Evolutionary conservation across 192 early-diverging fungal genomes (phyloP).

Genomic region (Coemansia sp.): DNA sequence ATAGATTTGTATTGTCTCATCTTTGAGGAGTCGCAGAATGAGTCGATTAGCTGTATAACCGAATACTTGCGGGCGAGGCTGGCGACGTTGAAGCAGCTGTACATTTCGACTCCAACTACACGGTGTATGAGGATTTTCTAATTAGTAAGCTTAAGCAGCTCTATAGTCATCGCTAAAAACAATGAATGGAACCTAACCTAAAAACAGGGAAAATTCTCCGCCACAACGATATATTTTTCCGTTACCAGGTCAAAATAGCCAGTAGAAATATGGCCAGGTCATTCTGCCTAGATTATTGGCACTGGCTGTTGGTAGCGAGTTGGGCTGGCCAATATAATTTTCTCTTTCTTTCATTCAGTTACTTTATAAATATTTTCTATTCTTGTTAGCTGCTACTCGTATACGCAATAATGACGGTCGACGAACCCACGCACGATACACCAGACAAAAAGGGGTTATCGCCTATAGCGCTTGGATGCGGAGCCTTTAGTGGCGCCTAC

Average conservation of each 20-base stretch:
- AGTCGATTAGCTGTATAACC: not conserved
- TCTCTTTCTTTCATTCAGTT: not conserved
- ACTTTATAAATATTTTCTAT: not conserved
- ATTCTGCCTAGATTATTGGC: not conserved
- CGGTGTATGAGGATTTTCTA: not conserved
- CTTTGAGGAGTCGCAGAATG: not conserved
- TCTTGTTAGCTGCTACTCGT: not conserved
- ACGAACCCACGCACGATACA: not conserved
- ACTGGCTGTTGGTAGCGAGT: not conserved
- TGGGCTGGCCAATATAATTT: not conserved
- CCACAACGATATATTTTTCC: too few species aligned
- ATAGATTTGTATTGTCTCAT: not conserved
- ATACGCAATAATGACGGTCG: not conserved
- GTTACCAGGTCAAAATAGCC: not conserved
- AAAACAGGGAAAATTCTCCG: too few species aligned
- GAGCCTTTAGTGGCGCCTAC: constrained; percentile 51
- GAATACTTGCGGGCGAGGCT: constrained; percentile 2
- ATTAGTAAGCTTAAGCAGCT: not conserved
- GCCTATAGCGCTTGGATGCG: constrained; percentile 36
- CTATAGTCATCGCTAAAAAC: too few species aligned
- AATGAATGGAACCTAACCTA: too few species aligned
- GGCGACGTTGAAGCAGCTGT: not conserved
- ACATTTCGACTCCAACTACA: not conserved
- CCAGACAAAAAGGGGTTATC: not conserved
- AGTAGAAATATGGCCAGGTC: not conserved